Evolutionary conservation across 371 early-diverging fungal genomes (phyloP).

Genomic region (Batkoa obscura): DNA sequence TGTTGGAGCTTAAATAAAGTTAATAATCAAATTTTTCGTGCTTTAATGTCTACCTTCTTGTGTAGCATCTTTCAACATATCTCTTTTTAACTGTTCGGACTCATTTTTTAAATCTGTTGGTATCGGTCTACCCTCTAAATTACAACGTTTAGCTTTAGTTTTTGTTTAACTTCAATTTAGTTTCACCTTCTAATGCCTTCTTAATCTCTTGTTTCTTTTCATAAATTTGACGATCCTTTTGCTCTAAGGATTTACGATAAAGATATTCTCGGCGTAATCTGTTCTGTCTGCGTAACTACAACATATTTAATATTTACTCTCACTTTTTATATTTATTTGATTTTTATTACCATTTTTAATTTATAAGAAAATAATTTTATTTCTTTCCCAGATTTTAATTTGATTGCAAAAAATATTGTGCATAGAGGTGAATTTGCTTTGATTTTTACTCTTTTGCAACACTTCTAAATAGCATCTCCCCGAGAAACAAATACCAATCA

Average conservation of each 20-base stretch:
- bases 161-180: background rate
- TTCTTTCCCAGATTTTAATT: too few relatives aligned
- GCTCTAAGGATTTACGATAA: conserved; percentile 84
- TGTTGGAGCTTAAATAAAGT: conserved; percentile 24
- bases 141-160: background rate
- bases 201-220: conserved; percentile 86
- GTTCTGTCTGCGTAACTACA: conserved; percentile 57
- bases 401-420: too few relatives aligned
- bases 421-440: too few relatives aligned
- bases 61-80: background rate
- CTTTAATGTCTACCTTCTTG: background rate
- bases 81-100: background rate
- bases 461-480: too few relatives aligned
- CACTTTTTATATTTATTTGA: too few relatives aligned
- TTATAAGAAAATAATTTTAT: too few relatives aligned
- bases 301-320: too few relatives aligned
- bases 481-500: too few relatives aligned
- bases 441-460: too few relatives aligned
- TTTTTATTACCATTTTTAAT: too few relatives aligned
- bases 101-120: background rate
- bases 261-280: conserved; percentile 82
- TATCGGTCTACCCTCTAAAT: conserved; percentile 1
- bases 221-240: conserved; percentile 68
- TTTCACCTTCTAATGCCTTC: conserved; percentile 64
- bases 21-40: background rate